These are phyloP conservation scores for Volvox africanus DNA, from an alignment of 139 green algal genomes.

Conservation along the genomic window DNA sequence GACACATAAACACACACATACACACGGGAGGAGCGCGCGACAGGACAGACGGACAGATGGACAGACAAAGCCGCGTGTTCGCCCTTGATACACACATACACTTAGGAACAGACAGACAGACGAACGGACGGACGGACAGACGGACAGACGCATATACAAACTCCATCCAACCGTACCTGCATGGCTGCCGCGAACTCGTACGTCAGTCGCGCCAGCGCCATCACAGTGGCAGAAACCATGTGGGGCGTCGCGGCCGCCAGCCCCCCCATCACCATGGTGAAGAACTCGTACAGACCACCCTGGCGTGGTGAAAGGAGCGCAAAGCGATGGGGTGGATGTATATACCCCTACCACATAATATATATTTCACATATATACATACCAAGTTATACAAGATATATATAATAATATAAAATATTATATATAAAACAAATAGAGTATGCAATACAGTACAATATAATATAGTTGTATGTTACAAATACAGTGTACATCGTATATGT, in stretches of 20 bases:
- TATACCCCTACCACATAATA: background rate
- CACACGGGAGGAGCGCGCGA: no score
- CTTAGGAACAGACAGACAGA: no score
- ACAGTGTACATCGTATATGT: no score
- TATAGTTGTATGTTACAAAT: no score
- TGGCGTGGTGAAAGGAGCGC: background rate
- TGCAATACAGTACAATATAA: no score
- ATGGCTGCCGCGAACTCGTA: conserved; percentile 89
- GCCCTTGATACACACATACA: background rate
- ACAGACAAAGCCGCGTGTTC: background rate
- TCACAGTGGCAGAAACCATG: conserved; percentile 78
- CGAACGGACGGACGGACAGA: no score
- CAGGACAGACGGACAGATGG: no score
- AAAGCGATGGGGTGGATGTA: background rate
- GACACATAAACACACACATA: no score
- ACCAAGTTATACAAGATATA: no score
- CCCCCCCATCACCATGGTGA: conserved; percentile 87
- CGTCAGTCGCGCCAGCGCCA: conserved; percentile 92
- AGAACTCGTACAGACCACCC: conserved; percentile 82
- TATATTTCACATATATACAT: background rate
- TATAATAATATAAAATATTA: no score
- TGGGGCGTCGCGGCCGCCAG: conserved; percentile 71
- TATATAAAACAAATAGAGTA: no score
- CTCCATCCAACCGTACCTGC: conserved; percentile 32
- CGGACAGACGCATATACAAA: background rate